Evolutionary conservation across 805 yeast genomes (phyloP), one percentile per base, ranked within the genome.

Genomic region (Candida anglica): DNA sequence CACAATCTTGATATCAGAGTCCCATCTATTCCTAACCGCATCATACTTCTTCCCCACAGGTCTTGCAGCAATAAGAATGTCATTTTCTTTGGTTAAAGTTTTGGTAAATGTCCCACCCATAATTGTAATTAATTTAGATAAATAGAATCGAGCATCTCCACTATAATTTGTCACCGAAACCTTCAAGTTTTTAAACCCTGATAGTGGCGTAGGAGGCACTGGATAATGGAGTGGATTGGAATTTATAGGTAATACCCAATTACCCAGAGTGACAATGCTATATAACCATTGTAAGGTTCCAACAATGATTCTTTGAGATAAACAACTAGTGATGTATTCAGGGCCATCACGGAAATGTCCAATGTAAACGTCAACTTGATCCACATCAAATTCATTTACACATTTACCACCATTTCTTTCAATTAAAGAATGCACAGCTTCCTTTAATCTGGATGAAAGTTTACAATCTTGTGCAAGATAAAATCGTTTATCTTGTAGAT

Each of bases 231-330:
- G 67, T 13, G 89, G 54, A 41, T 73, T 73, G 6, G 68, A 58
- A 23, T 55, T 56, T 1, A 52, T 47, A 0, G 95, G 91, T 3
- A 71, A 50, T 2, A 69, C 62, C 77, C 83, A 82, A 26, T 60
- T 53, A 15, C 69, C 60, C 36, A 73, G 67, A 19, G 75, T 68
- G 34, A 83, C 55, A 71, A 86, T 71, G 60, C 77, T 71, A 47
- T 78, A 83, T 1, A 91, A 52, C 96, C 97, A 89, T 24, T 71
- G 67, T 13, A 86, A 47, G 46, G 79, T 86, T 0, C 91, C 96
- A 5, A 64, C 59, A 3, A 79, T 73, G 6, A 62, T 51, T 19
- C 70, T 33, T 1, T 63, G 54, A 6, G 56, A 49, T 19, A 56
- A 49, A 27, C 68, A 56, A 1, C 86, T 79, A 9, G 48, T 36